Base-by-base conservation (phyloP, 129 eudicot species). In the Tagetes erecta region DNA sequence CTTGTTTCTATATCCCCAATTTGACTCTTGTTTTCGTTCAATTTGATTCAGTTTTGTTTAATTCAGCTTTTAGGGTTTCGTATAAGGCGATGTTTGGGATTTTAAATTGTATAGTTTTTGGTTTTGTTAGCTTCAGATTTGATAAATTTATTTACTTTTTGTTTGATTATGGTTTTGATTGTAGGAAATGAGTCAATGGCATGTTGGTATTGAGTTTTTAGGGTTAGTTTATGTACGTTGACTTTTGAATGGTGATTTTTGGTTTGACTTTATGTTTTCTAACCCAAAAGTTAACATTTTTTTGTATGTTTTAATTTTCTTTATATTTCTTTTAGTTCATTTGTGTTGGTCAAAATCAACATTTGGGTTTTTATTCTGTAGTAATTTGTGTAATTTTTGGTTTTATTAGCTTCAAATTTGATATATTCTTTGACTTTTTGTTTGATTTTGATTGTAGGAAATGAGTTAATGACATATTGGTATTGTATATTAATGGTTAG, bases 51-150 rank as follows among this genome's bases (percentile, higher is more conserved):
- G 5, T 36, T 41, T 41, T n/a, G 11, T 47, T 3, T 2, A 40
- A 40, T 78, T 4, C 47, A 51, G 77, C 36, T 78, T 78, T 3
- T 51, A 44, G 59, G 67, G 67, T 71, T 41, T 63, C 63, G 58
- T 51, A 41, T 31, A 8, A 55, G 40, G 30, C 37, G 47, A 59
- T 70, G 6, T 57, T 5, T 45, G 81, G 6, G 45, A 14, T 37
- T 1, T 73, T 3, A 3, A 20, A 34, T 6, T 40, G 3, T 52
- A 14, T 6, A 10, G 68, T 40, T 62, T 62, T 35, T 5, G 62
- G 50, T 49, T 47, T 5, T 14, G 0, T 46, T 35, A 36, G 4
- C 60, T 35, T 33, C 30, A 62, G 44, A 14, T 7, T 47, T 60
- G 46, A 41, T 30, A 41, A 27, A 8, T 12, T 57, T 2, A 8